Evolutionary conservation across 306 rosid genomes (phyloP).

Genomic region (Pterocarpus santalinus): DNA sequence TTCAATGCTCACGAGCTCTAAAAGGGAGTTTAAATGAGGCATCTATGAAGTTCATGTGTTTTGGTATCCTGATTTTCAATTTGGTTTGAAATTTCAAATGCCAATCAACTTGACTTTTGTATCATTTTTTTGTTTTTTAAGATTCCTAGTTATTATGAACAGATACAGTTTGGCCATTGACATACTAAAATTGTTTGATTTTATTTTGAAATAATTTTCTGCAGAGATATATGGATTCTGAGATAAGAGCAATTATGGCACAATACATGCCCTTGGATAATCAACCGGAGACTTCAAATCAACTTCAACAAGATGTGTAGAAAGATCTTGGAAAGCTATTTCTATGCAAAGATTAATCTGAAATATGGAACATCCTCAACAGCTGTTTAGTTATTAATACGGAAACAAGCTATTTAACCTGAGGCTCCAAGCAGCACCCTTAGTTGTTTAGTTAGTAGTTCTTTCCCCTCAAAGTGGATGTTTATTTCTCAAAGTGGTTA

Average conservation of each 20-base stretch:
- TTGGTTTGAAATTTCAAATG: too few relatives aligned
- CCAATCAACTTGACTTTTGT: too few relatives aligned
- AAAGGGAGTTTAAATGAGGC: conserved; percentile 1
- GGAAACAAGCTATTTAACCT: conserved; percentile 15
- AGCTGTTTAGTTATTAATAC: not conserved
- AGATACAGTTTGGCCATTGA: conserved; percentile 8
- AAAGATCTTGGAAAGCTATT: conserved; percentile 1
- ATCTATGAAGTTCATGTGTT: not conserved
- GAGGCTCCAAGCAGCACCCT: conserved; percentile 26
- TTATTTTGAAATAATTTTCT: not conserved
- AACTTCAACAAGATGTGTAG: conserved; percentile 56
- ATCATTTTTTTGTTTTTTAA: too few relatives aligned
- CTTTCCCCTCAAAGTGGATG: conserved; percentile 9
- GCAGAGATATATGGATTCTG: conserved; percentile 96
- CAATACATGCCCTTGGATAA: conserved; percentile 99
- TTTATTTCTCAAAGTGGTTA: not conserved
- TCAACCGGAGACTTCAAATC: conserved; percentile 68
- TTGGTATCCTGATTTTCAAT: not conserved
- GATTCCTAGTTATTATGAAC: not conserved
- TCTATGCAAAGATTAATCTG: conserved; percentile 2
- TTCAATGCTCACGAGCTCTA: not conserved
- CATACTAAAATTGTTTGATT: not conserved
- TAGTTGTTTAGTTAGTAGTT: conserved; percentile 19
- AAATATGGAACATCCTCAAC: not conserved
- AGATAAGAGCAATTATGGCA: conserved; percentile 96